Evolutionary conservation across 768 basidiomycete species (phyloP).

Genomic region (Podaxis pistillaris): DNA sequence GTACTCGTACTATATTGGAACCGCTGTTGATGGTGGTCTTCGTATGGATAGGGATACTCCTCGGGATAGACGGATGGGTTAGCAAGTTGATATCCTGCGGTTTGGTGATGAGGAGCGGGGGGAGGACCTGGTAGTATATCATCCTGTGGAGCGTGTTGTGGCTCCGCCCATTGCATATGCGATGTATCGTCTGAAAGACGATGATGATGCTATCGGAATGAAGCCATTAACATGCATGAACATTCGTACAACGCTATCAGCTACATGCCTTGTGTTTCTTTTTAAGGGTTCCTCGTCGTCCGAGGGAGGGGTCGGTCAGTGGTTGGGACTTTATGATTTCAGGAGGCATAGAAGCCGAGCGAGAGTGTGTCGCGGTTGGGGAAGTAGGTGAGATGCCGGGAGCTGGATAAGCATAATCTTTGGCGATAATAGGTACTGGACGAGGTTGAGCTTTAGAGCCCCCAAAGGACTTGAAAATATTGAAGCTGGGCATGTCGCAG

Average conservation of each 20-base stretch:
- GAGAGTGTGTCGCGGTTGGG: neutral
- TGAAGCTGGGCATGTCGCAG: slow-evolving; percentile 23
- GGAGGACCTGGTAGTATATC: slow-evolving; percentile 8
- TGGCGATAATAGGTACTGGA: slow-evolving; percentile 2
- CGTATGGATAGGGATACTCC: slow-evolving; percentile 10
- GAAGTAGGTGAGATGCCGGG: neutral
- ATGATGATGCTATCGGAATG: slow-evolving; percentile 4
- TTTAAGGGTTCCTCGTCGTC: slow-evolving; percentile 9
- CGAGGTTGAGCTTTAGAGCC: slow-evolving; percentile 5
- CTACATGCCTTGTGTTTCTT: slow-evolving; percentile 9
- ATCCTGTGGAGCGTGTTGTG: slow-evolving; percentile 1
- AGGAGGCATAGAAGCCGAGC: slow-evolving; percentile 11
- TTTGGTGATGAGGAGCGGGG: slow-evolving; percentile 2
- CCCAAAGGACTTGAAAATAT: slow-evolving; percentile 24
- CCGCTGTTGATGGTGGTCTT: slow-evolving; percentile 11
- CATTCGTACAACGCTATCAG: neutral
- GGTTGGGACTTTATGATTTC: slow-evolving; percentile 13
- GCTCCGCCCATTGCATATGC: slow-evolving; percentile 1
- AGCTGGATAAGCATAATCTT: slow-evolving; percentile 11
- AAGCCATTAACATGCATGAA: neutral
- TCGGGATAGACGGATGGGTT: slow-evolving; percentile 3
- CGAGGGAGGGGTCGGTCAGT: slow-evolving; percentile 8
- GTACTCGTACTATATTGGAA: slow-evolving; percentile 6
- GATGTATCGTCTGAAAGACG: neutral
- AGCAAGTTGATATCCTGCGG: neutral